phyloP scores from a whole-genome alignment of 1,139 yeast genomes.

The Petasospora rhodanensis region DNA sequence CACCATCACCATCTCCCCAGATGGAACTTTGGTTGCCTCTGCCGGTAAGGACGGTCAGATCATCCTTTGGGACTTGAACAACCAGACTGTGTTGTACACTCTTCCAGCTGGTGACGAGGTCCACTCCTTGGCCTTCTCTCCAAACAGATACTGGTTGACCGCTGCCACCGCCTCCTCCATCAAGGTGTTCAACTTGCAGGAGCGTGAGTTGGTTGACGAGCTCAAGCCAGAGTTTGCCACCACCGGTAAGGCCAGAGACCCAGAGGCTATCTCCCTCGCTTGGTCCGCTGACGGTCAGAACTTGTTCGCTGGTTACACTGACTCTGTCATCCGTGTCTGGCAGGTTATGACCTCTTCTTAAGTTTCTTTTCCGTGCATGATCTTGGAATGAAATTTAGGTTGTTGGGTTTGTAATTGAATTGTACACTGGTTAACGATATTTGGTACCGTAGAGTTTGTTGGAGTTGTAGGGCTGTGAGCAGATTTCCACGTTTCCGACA shows the following conservation, averaged over 20 bases:
- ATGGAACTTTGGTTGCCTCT: conserved; percentile 98
- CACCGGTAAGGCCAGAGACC: conserved; percentile 86
- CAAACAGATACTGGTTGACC: conserved; percentile 99
- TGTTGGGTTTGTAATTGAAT: too few relatives aligned
- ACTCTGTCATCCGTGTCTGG: conserved; percentile 99
- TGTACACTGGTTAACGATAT: too few relatives aligned
- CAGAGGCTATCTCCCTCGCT: conserved; percentile 96
- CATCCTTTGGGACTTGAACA: conserved; percentile 97
- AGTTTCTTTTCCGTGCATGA: too few relatives aligned
- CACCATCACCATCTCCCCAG: conserved; percentile 98
- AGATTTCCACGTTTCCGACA: too few relatives aligned
- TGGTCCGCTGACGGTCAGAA: conserved; percentile 99
- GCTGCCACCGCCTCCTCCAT: conserved; percentile 98
- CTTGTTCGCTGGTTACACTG: conserved; percentile 99
- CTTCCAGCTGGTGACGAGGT: conserved; percentile 96
- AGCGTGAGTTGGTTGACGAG: conserved; percentile 94
- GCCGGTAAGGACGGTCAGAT: conserved; percentile 99
- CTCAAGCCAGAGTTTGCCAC: conserved; percentile 97
- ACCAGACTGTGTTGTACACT: conserved; percentile 87
- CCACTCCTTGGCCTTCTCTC: conserved; percentile 98
- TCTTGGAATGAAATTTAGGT: too few relatives aligned
- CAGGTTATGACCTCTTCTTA: conserved; percentile 82
- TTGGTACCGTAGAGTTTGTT: too few relatives aligned
- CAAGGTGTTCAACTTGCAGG: conserved; percentile 98
- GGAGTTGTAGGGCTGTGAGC: too few relatives aligned